These are phyloP conservation scores for Knufia fluminis DNA, from an alignment of 2,329 filamentous ascomycete species.

Conservation along the genomic window DNA sequence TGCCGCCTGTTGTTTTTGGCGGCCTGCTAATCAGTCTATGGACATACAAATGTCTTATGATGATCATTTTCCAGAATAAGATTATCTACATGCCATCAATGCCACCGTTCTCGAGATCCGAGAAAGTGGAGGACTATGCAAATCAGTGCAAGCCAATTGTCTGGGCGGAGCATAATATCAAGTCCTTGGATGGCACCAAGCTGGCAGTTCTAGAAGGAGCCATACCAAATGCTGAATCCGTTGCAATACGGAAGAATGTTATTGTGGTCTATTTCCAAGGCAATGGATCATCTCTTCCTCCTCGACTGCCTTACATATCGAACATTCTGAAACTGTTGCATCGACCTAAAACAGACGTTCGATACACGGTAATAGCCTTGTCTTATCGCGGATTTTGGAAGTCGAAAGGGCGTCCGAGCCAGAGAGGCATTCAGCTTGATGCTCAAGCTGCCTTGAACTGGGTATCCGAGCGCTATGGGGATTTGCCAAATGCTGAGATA, in stretches of 20 bases:
- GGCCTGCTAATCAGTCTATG: slow-evolving; percentile 58
- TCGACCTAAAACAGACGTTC: slow-evolving; percentile 9
- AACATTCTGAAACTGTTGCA: slow-evolving; percentile 29
- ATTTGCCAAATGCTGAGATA: slow-evolving; percentile 28
- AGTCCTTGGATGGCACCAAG: slow-evolving; percentile 55
- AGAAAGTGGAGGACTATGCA: slow-evolving; percentile 57
- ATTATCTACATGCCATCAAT: slow-evolving; percentile 74
- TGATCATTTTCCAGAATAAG: slow-evolving; percentile 68
- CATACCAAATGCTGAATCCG: background rate
- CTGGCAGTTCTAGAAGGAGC: slow-evolving; percentile 50
- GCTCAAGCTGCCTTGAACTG: slow-evolving; percentile 55
- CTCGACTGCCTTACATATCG: slow-evolving; percentile 39
- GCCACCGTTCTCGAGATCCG: slow-evolving; percentile 59
- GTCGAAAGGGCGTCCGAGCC: slow-evolving; percentile 58
- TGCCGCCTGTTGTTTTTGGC: slow-evolving; percentile 58
- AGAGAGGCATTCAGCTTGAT: slow-evolving; percentile 61
- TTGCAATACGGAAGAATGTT: slow-evolving; percentile 23
- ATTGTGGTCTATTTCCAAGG: slow-evolving; percentile 43
- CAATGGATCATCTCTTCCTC: slow-evolving; percentile 39
- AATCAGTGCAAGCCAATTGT: slow-evolving; percentile 50
- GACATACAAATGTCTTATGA: slow-evolving; percentile 58
- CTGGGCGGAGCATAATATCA: slow-evolving; percentile 58
- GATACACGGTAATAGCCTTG: slow-evolving; percentile 37
- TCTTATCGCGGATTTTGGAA: slow-evolving; percentile 70
- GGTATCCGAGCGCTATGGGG: slow-evolving; percentile 40